Percentiles rank a stretch among this genome's conserved stretches.
These are phyloP conservation scores for Pseudogymnoascus sp. DNA, from an alignment of 2,329 filamentous ascomycete species.

Conservation along the genomic window DNA sequence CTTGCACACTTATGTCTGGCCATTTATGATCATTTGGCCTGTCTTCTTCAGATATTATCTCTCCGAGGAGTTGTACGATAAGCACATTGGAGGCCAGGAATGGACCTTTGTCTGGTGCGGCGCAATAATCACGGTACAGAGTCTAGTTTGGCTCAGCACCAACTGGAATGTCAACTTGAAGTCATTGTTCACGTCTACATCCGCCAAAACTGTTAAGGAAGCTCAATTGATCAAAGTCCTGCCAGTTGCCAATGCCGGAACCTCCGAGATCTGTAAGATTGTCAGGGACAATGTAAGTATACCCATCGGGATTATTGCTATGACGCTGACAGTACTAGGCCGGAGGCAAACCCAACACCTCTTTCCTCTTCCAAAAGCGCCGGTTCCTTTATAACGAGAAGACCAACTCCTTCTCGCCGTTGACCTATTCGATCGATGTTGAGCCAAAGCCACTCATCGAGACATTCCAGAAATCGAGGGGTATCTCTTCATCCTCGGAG, in stretches of 20 bases:
- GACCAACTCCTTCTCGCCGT: slow-evolving; percentile 67
- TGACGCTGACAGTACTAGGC: slow-evolving; percentile 36
- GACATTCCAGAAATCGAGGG: slow-evolving; percentile 71
- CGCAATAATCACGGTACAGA: slow-evolving; percentile 78
- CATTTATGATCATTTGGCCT: slow-evolving; percentile 87
- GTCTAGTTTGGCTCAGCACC: slow-evolving; percentile 87
- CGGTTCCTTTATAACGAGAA: slow-evolving; percentile 78
- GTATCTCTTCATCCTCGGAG: slow-evolving; percentile 66
- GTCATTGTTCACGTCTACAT: slow-evolving; percentile 71
- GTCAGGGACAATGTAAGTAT: slow-evolving; percentile 59
- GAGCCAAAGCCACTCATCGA: slow-evolving; percentile 75
- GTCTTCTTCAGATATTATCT: slow-evolving; percentile 84
- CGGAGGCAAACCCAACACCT: slow-evolving; percentile 67
- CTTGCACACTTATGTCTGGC: slow-evolving; percentile 86
- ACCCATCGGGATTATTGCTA: neutral
- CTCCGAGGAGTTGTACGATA: slow-evolving; percentile 74
- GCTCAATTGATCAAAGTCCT: slow-evolving; percentile 89
- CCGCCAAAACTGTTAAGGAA: slow-evolving; percentile 60
- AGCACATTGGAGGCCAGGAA: slow-evolving; percentile 86
- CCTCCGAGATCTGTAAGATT: slow-evolving; percentile 78
- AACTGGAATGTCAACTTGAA: slow-evolving; percentile 93
- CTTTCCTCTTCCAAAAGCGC: slow-evolving; percentile 96
- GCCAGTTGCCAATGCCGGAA: slow-evolving; percentile 80
- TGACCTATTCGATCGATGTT: slow-evolving; percentile 74
- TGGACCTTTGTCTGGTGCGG: slow-evolving; percentile 97